These are phyloP conservation scores for Iris pallida DNA, from an alignment of 116 monocot genomes.

Conservation along the genomic window DNA sequence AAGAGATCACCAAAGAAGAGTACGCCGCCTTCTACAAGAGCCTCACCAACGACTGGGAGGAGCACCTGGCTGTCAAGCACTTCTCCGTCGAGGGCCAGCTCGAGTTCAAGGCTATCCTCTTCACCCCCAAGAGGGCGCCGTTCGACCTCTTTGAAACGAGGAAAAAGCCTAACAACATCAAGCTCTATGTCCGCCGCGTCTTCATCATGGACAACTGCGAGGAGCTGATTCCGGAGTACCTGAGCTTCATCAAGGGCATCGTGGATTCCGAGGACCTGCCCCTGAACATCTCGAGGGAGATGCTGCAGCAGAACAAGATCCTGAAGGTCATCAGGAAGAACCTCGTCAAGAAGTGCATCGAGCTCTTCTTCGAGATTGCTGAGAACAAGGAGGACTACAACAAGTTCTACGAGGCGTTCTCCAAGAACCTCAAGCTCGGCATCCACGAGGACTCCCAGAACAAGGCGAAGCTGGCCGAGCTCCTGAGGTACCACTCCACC, in stretches of 20 bases:
- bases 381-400: constrained; percentile 64
- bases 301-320: constrained; percentile 53
- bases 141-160: constrained; percentile 51
- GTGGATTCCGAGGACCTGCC: constrained; percentile 59
- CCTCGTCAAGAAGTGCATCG: constrained; percentile 54
- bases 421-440: constrained; percentile 53
- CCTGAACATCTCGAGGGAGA: constrained; percentile 54
- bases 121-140: constrained; percentile 48
- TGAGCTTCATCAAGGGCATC: constrained; percentile 52
- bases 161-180: constrained; percentile 58
- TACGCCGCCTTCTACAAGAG: constrained; percentile 61
- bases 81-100: constrained; percentile 61
- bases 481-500: constrained; percentile 47
- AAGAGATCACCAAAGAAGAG: constrained; percentile 57
- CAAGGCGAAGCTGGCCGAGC: constrained; percentile 42
- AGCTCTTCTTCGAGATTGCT: constrained; percentile 57
- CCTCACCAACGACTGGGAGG: constrained; percentile 58
- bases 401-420: constrained; percentile 58
- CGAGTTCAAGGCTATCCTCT: constrained; percentile 52
- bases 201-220: constrained; percentile 69
- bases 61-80: constrained; percentile 49
- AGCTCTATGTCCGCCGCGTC: constrained; percentile 48
- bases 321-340: constrained; percentile 61
- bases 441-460: constrained; percentile 51
- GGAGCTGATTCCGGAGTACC: constrained; percentile 45